phyloP scores from a whole-genome alignment of 345 rosid genomes.

The Lenwebbia sp. region DNA sequence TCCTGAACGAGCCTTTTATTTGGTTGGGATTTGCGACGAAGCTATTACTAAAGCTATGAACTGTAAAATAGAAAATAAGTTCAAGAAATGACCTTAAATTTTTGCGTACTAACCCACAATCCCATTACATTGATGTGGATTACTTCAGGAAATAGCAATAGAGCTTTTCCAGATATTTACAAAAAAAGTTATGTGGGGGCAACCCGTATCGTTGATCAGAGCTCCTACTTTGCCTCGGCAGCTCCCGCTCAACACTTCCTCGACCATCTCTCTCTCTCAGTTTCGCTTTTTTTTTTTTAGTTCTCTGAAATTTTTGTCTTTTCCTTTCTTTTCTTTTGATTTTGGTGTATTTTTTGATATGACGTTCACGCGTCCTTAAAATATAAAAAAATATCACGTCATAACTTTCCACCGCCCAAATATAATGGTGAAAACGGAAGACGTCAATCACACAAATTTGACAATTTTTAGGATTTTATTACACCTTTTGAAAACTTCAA shows the following conservation, averaged over 20 bases:
- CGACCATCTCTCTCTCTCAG: background rate
- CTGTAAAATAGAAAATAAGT: background rate
- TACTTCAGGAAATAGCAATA: background rate
- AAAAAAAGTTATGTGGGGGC: background rate
- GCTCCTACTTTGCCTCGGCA: background rate
- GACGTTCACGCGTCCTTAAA: no score
- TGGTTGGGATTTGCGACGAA: background rate
- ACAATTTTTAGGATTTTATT: no score
- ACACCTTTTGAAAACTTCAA: background rate
- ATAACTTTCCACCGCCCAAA: no score
- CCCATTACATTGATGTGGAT: background rate
- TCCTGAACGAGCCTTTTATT: background rate
- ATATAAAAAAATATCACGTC: no score
- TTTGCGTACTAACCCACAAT: background rate
- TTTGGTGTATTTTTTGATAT: no score
- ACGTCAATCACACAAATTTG: no score
- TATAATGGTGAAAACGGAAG: no score
- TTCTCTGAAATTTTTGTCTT: no score
- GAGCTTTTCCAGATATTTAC: background rate
- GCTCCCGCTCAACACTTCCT: background rate
- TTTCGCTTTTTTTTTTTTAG: no score
- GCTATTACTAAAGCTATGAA: background rate
- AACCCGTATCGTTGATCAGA: background rate
- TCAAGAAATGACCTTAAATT: background rate
- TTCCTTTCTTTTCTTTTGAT: no score